Evolutionary conservation across 2,329 filamentous ascomycete genomes (phyloP), one percentile per base, ranked within the genome.

Genomic region (Trichoderma brevicompactum): DNA sequence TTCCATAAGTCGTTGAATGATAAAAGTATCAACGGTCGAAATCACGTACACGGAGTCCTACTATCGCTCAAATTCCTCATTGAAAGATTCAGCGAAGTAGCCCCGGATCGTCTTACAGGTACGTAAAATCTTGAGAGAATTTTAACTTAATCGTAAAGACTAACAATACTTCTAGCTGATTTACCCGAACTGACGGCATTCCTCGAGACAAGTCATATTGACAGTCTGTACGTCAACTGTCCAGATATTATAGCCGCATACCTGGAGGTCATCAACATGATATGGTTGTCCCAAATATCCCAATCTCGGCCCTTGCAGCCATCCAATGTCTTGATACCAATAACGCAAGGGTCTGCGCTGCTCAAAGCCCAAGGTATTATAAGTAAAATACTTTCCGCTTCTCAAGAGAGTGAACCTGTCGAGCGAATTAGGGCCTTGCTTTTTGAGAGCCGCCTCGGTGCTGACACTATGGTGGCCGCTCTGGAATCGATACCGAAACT

Each of bases 11-110:
- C 75, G 6, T 65, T 76, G 8, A 61, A 66, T 1, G 68, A 70
- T 1, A 65, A 56, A 7, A 71, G 75, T 1, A 68, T 67, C 0
- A 71, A 73, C 7, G 76, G 77, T 2, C 78, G 81, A 49, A 90
- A 90, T 67, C 76, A 79, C 36, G 72, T 86, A 0, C 88, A 91
- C 68, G 88, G 88, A 1, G 77, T 81, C 2, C 77, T 90, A 1
- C 71, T 89, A 58, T 81, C 85, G 0, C 73, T 85, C 8, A 85
- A 83, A 64, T 86, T 84, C 68, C 76, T 88, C 2, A 72, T 89
- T 36, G 84, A 87, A 67, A 81, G 85, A 41, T 79, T 86, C 13
- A 68, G 74, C 3, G 80, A 84, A 52, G 78, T 86, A 9, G 78
- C 81, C 68, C 74, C 75, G 0, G 79, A 80, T 28, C 74, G 77